phyloP scores from a whole-genome alignment of 2,329 filamentous ascomycete species.

The Hymenoscyphus linearis region DNA sequence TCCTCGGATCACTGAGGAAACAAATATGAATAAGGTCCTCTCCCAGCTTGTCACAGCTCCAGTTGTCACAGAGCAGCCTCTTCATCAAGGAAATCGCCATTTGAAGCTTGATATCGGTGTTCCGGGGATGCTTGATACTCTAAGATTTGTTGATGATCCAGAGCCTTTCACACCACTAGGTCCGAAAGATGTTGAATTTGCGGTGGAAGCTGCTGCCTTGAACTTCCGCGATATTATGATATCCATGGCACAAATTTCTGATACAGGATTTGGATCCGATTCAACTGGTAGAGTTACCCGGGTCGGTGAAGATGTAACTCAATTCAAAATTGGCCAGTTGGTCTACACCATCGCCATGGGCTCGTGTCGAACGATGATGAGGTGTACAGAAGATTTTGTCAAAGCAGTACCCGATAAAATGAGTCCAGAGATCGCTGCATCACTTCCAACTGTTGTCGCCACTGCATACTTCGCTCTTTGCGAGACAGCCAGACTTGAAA shows the following conservation, averaged over 20 bases:
- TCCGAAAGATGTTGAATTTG: slow-evolving; percentile 20
- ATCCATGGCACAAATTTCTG: slow-evolving; percentile 29
- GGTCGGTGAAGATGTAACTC: slow-evolving; percentile 23
- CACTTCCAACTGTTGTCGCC: slow-evolving; percentile 16
- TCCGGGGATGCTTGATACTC: slow-evolving; percentile 22
- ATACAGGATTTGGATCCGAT: slow-evolving; percentile 30
- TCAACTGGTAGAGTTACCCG: slow-evolving; percentile 28
- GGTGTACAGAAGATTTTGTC: background rate
- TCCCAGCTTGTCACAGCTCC: background rate
- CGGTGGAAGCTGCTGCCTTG: slow-evolving; percentile 25
- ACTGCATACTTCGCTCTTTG: slow-evolving; percentile 19
- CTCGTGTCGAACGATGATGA: background rate
- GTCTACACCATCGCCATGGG: slow-evolving; percentile 14
- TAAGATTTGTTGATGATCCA: slow-evolving; percentile 23
- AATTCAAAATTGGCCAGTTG: slow-evolving; percentile 27
- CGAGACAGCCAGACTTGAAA: slow-evolving; percentile 10
- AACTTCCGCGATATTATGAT: slow-evolving; percentile 33
- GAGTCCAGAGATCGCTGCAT: slow-evolving; percentile 10
- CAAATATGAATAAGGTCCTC: background rate
- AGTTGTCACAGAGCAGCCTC: background rate
- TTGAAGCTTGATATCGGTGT: slow-evolving; percentile 7
- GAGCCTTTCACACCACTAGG: slow-evolving; percentile 9
- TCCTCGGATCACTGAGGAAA: background rate
- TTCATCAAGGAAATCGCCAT: slow-evolving; percentile 1
- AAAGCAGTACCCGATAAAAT: slow-evolving; percentile 12